These are phyloP conservation scores for Metschnikowia cubensis DNA, from an alignment of 805 yeast species.

Conservation along the genomic window DNA sequence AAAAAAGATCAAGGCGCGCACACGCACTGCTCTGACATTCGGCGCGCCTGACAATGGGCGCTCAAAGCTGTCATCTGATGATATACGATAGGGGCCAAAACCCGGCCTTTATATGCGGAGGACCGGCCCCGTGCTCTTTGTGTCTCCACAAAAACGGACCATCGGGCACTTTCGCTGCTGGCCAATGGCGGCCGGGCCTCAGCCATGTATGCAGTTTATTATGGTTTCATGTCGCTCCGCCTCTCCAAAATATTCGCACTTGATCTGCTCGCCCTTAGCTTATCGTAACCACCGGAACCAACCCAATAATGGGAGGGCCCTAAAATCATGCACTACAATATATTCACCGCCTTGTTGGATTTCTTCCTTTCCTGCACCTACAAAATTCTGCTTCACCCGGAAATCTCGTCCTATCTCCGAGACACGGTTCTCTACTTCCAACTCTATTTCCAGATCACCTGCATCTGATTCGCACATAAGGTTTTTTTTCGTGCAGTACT, in stretches of 20 bases:
- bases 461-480: background rate
- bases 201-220: background rate
- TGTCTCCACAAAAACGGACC: background rate
- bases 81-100: background rate
- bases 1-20: background rate
- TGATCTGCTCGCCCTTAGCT: background rate
- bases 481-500: background rate
- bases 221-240: background rate
- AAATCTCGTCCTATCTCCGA: too few species aligned
- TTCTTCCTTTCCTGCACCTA: too few species aligned
- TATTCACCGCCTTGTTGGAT: too few species aligned
- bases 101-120: background rate
- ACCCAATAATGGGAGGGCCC: too few species aligned
- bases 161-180: too few species aligned
- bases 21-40: background rate
- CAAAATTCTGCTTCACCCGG: too few species aligned
- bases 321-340: too few species aligned
- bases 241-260: background rate
- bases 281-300: background rate
- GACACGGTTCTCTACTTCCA: background rate
- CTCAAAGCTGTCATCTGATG: background rate
- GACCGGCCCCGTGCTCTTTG: background rate
- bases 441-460: background rate
- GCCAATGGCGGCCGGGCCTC: too few species aligned
- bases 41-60: background rate